phyloP scores from a whole-genome alignment of 1,284 basidiomycete species.

The Malassezia japonica region DNA sequence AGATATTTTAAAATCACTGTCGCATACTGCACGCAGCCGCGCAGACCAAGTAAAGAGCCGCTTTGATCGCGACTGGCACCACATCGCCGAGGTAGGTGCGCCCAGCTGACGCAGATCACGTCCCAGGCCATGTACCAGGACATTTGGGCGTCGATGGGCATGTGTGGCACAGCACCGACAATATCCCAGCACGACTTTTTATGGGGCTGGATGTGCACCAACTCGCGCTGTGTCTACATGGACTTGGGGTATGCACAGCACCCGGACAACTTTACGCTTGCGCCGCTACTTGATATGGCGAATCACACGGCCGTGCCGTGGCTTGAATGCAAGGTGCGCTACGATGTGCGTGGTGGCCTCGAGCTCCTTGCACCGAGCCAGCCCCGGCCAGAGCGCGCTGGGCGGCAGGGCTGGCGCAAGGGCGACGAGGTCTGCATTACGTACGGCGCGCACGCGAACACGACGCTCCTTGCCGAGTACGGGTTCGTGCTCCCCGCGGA shows the following conservation, averaged over 20 bases:
- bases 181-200: slow-evolving; percentile 10
- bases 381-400: background rate
- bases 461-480: slow-evolving; percentile 33
- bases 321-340: slow-evolving; percentile 30
- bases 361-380: slow-evolving; percentile 24
- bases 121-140: background rate
- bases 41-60: slow-evolving; percentile 17
- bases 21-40: slow-evolving; percentile 13
- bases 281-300: slow-evolving; percentile 44
- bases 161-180: background rate
- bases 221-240: slow-evolving; percentile 38
- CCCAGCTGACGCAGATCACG: background rate
- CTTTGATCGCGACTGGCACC: slow-evolving; percentile 27
- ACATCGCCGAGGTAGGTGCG: background rate
- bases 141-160: background rate
- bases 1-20: slow-evolving; percentile 18
- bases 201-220: slow-evolving; percentile 41
- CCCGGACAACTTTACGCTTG: slow-evolving; percentile 40
- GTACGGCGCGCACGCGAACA: slow-evolving; percentile 39
- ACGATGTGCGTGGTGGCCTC: slow-evolving; percentile 20
- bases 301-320: slow-evolving; percentile 32
- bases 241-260: slow-evolving; percentile 29
- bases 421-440: slow-evolving; percentile 39
- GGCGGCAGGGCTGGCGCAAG: background rate
- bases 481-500: slow-evolving; percentile 27